Percentiles rank a stretch among this genome's conserved stretches.
These are phyloP conservation scores for Megacollybia marginata DNA, from an alignment of 768 basidiomycete genomes.

Conservation along the genomic window DNA sequence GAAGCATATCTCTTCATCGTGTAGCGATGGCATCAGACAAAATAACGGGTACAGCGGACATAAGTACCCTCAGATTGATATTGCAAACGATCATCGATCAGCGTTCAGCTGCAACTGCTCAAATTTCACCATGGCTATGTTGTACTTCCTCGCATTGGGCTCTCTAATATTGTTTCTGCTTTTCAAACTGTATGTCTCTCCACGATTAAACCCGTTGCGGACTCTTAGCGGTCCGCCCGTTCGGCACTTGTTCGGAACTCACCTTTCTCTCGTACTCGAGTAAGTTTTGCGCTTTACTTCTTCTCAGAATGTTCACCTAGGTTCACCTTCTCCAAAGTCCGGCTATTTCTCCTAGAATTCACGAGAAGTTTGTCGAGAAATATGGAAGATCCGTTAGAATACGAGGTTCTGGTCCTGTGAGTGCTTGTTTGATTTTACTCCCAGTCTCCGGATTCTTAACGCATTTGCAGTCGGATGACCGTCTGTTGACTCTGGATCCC, in stretches of 20 bases:
- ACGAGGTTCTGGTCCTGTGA: conserved; percentile 59
- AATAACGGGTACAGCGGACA: no score
- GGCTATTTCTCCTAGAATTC: conserved; percentile 40
- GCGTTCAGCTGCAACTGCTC: no score
- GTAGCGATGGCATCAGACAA: no score
- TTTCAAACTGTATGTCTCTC: conserved; percentile 24
- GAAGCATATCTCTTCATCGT: no score
- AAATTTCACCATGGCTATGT: no score
- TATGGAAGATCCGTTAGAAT: conserved; percentile 70
- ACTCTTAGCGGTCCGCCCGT: conserved; percentile 56
- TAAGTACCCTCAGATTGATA: no score
- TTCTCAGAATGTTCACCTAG: not conserved
- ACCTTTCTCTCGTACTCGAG: conserved; percentile 53
- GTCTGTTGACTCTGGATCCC: conserved; percentile 79
- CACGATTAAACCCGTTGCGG: conserved; percentile 38
- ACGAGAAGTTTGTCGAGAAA: conserved; percentile 44
- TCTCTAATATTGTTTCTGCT: no score
- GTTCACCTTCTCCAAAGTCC: no score
- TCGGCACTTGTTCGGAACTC: conserved; percentile 39
- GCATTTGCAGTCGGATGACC: conserved; percentile 62
- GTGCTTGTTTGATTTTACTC: conserved; percentile 20
- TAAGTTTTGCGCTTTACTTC: conserved; percentile 24
- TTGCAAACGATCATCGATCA: no score
- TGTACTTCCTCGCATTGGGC: no score
- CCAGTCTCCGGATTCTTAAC: not conserved